Conservation (phyloP, 2,329 filamentous ascomycete species). For the Hymenoscyphus fraxineus region DNA sequence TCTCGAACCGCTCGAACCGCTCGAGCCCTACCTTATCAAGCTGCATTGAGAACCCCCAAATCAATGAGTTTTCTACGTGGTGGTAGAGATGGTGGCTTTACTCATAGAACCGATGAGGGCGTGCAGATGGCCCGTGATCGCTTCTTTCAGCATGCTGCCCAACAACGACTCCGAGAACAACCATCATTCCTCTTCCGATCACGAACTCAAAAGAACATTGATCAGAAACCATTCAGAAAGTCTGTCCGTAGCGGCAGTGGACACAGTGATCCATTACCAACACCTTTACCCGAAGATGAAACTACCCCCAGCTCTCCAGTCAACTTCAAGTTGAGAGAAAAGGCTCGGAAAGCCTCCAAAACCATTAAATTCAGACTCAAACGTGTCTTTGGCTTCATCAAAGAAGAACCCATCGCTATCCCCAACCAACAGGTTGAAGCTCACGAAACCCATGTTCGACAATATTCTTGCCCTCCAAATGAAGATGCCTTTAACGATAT, state of each 20-base stretch:
- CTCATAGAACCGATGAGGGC: slow-evolving; percentile 36
- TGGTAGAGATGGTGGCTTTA: slow-evolving; percentile 27
- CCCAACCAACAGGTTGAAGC: slow-evolving; percentile 53
- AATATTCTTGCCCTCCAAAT: slow-evolving; percentile 26
- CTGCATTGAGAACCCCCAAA: slow-evolving; percentile 44
- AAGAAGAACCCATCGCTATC: slow-evolving; percentile 37
- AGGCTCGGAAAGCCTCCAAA: slow-evolving; percentile 59
- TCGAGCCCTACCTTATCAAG: slow-evolving; percentile 26
- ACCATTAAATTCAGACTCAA: slow-evolving; percentile 60
- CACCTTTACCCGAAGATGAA: slow-evolving; percentile 26
- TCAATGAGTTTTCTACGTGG: slow-evolving; percentile 52
- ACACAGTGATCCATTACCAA: slow-evolving; percentile 36
- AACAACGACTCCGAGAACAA: slow-evolving; percentile 39
- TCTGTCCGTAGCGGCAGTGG: slow-evolving; percentile 47
- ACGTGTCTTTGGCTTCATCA: slow-evolving; percentile 48
- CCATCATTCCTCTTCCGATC: slow-evolving; percentile 45
- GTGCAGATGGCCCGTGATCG: slow-evolving; percentile 38
- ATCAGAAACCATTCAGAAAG: slow-evolving; percentile 41
- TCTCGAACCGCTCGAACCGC: slow-evolving; percentile 23
- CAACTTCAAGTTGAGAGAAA: slow-evolving; percentile 42
- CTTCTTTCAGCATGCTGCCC: slow-evolving; percentile 36
- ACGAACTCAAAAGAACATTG: slow-evolving; percentile 29
- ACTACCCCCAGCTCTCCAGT: slow-evolving; percentile 30
- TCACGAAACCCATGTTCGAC: slow-evolving; percentile 30
- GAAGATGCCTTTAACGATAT: slow-evolving; percentile 36